Evolutionary conservation across 441 rosid genomes (phyloP).

Genomic region (Bruguiera hainesii): DNA sequence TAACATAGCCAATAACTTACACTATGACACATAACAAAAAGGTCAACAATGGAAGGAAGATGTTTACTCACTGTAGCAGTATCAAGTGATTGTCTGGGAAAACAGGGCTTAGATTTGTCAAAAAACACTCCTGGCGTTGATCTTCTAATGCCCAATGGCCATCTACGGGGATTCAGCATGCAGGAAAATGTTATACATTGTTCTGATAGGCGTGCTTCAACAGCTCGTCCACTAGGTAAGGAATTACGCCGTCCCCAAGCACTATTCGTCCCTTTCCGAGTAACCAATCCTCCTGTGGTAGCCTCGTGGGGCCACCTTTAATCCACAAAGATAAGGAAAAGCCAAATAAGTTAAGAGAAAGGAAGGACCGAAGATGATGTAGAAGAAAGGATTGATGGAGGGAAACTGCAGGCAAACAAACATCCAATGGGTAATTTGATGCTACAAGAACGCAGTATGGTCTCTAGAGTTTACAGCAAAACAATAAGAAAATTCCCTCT

Average conservation of each 20-base stretch:
- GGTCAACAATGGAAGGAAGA: not conserved
- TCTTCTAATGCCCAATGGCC: conserved; percentile 32
- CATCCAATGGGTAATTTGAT: too few species aligned
- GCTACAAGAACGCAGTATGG: too few species aligned
- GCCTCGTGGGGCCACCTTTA: conserved; percentile 45
- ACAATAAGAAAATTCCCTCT: too few species aligned
- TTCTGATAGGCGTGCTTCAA: conserved; percentile 30
- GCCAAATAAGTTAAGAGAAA: not conserved
- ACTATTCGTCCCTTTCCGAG: conserved; percentile 33
- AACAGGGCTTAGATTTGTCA: conserved; percentile 58
- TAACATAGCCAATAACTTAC: not conserved
- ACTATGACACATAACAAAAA: not conserved
- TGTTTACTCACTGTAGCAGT: conserved; percentile 43
- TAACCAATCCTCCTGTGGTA: conserved; percentile 29
- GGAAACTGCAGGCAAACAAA: too few species aligned
- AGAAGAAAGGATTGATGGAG: too few species aligned
- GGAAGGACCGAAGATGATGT: too few species aligned
- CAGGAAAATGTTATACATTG: conserved; percentile 42
- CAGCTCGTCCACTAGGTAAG: conserved; percentile 26
- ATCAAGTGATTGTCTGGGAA: conserved; percentile 35
- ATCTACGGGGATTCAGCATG: conserved; percentile 40
- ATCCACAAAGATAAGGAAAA: conserved; percentile 11
- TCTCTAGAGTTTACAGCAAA: too few species aligned
- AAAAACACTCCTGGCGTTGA: conserved; percentile 41
- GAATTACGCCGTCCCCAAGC: conserved; percentile 35